Conservation (phyloP, 495 filamentous ascomycete genomes). For the Cercophora samala region DNA sequence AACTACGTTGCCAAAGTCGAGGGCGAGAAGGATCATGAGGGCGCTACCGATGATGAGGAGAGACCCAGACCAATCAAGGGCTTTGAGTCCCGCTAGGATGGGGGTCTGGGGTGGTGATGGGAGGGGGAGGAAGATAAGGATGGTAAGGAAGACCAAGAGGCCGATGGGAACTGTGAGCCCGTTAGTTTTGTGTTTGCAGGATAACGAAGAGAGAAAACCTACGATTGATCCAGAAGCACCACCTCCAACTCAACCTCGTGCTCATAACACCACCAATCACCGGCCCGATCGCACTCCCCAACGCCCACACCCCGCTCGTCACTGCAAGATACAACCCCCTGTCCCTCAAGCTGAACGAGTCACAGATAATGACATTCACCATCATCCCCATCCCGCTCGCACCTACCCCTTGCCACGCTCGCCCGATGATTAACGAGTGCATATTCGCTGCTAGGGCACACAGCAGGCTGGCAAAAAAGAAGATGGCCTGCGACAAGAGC, state of each 20-base stretch:
- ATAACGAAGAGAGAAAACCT: conserved; percentile 5
- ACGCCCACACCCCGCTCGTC: conserved; percentile 45
- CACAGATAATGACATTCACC: conserved; percentile 72
- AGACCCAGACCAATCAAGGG: conserved; percentile 71
- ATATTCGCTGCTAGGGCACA: conserved; percentile 63
- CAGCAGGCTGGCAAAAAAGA: conserved; percentile 69
- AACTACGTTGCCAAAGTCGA: conserved; percentile 68
- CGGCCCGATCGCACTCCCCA: conserved; percentile 53
- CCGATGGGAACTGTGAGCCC: conserved; percentile 55
- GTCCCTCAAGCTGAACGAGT: conserved; percentile 64
- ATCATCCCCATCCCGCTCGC: conserved; percentile 72
- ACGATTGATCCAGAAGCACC: conserved; percentile 69
- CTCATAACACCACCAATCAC: conserved; percentile 60
- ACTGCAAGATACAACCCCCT: conserved; percentile 56
- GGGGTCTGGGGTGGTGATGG: conserved; percentile 64
- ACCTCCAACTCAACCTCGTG: conserved; percentile 49
- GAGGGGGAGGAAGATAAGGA: conserved; percentile 67
- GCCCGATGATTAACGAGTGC: conserved; percentile 65
- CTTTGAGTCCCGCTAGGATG: conserved; percentile 61
- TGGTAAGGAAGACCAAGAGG: conserved; percentile 57
- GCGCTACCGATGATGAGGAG: conserved; percentile 65
- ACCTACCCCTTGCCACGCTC: conserved; percentile 72
- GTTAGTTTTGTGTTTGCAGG: background rate
- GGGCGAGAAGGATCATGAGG: conserved; percentile 72
- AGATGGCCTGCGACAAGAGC: conserved; percentile 62